These are phyloP conservation scores for Dissoconium aciculare DNA, from an alignment of 2,329 filamentous ascomycete species.

Conservation along the genomic window DNA sequence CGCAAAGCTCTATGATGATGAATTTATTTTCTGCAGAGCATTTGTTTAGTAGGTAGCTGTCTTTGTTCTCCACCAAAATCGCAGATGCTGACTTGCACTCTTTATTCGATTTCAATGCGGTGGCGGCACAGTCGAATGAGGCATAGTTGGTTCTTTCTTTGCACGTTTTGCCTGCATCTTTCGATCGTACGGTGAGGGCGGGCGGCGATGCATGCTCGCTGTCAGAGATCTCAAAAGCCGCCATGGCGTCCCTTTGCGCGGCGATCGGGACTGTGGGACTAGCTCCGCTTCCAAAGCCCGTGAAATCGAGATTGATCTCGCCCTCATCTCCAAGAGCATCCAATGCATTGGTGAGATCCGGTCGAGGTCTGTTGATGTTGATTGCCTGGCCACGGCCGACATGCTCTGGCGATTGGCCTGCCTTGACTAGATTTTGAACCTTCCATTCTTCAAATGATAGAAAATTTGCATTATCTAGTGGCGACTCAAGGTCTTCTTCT, in stretches of 20 bases:
- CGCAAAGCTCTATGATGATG: constrained; percentile 83
- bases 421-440: constrained; percentile 73
- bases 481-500: constrained; percentile 49
- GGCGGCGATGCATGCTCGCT: constrained; percentile 4
- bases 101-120: constrained; percentile 74
- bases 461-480: constrained; percentile 64
- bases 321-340: constrained; percentile 74
- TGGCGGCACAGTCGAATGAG: constrained; percentile 92
- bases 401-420: constrained; percentile 61
- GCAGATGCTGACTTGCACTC: constrained; percentile 79
- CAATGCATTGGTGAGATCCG: constrained; percentile 49
- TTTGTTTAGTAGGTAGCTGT: constrained; percentile 93
- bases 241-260: not conserved
- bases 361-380: constrained; percentile 34
- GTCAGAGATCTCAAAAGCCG: constrained; percentile 4
- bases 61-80: constrained; percentile 89
- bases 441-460: constrained; percentile 99
- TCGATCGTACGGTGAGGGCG: constrained; percentile 46
- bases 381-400: constrained; percentile 42
- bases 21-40: constrained; percentile 82
- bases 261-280: constrained; percentile 4
- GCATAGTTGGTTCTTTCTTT: constrained; percentile 97
- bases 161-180: constrained; percentile 92
- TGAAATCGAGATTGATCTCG: constrained; percentile 66
- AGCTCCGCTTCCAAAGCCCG: constrained; percentile 39